Evolutionary conservation across 1,284 basidiomycete genomes (phyloP), one percentile per base, ranked within the genome.

Genomic region (Sutorius eximius): DNA sequence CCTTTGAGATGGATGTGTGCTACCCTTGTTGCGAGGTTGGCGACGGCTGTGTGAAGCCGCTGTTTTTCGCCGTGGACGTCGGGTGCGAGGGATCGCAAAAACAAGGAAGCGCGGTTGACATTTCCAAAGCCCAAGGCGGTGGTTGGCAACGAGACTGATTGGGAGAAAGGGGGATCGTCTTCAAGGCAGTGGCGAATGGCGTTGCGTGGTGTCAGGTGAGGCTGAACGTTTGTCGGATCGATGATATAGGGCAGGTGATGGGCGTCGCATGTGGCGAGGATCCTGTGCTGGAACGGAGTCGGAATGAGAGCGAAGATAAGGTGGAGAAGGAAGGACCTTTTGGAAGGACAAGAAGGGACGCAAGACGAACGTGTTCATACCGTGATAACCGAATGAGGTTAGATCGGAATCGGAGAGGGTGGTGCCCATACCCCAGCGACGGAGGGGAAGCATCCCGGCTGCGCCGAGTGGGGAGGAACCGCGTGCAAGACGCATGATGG

Each of bases 401-500:
- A 80, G 66, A 5, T 61, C 61, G 3, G 60, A 59, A 2, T 67
- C 65, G 1, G 67, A 61, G 33, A 59, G 62, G 1, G 71, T 71
- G 6, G 70, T 57, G 4, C 86, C 86, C 90, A 92, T 92, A 1
- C 89, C 90, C 83, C 85, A 90, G 48, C 87, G 75, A 16, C 89
- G 78, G 49, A 75, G 72, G 2, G 71, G 72, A 38, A 78, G 75
- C 85, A 91, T 92, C 3, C 85, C 89, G 18, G 79, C 80, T 1
- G 82, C 77, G 0, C 86, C 87, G 15, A 78, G 54, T 40, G 70
- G 62, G 7, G 81, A 75, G 16, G 81, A 84, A 0, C 85, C 82
- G 57, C 71, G 79, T 7, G 78, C 75, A 18, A 87, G 66, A 9
- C 90, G 82, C 77, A 91, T 84, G 43, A 92, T 71, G 24, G 82